Evolutionary conservation across 768 basidiomycete species (phyloP), one percentile per base, ranked within the genome.

Genomic region (Russula virescens): DNA sequence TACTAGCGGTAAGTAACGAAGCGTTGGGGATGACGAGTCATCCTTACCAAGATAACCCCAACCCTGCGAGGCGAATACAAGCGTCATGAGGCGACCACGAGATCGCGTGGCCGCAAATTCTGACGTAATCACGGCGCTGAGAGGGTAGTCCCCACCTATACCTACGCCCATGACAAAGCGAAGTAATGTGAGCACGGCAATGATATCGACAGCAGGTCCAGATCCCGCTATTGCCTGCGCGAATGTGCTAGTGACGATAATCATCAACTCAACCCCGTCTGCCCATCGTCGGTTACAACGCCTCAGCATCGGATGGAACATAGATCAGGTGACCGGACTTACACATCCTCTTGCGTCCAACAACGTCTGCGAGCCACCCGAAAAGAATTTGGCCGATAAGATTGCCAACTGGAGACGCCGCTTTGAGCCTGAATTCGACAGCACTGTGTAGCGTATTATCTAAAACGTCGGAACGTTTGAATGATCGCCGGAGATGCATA

Each of bases 71-170:
- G 93, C 86, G 66, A 94, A 95, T 0, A 94, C 91, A 8, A 87
- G 89, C 1, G 88, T 87, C 91, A 96, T 94, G 74, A 96, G 84
- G 25, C 92, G 80, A 54, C 93, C 93, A 68, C 93, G 84, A 55
- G 80, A 84, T 42, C 82, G 81, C n/a, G 86, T 88, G 1, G 89
- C 80, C 0, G 93, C 87, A 69, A 94, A 96, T 70, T 96, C 93
- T 31, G 89, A 92, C 3, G 92, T 83, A 68, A 95, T 94, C 68
- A 92, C 86, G 18, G 93, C 88, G 56, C 82, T 84, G 0, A 94
- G 73, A 6, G 93, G 93, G 72, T 95, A 94, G 68, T 95, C 93
- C 16, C 93, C 93, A 5, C 92, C 93, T 25, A 94, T 90, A 4
- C 93, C 92, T 2, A 93, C 73, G 1, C 90, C 90, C 83, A 85